A percentile compares a stretch with the other conserved stretches of the same genome.
Conservation (phyloP, 257 asterid genomes). For the Gentiana dahurica region DNA sequence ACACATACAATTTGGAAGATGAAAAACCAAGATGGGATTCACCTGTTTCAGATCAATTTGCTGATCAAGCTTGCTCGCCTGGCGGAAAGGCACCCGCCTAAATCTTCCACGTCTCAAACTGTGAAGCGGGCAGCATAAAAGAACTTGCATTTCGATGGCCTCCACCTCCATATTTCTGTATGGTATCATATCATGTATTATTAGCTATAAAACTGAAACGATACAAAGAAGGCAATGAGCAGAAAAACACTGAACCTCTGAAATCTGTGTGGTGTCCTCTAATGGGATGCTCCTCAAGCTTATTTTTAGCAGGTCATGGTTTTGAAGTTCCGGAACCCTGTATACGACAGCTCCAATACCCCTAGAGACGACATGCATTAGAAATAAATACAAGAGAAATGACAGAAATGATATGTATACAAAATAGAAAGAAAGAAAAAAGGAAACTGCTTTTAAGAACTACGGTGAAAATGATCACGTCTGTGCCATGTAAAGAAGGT, state of each 20-base stretch:
- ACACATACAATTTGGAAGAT: no score
- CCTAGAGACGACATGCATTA: slow-evolving; percentile 23
- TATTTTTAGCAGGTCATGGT: slow-evolving; percentile 48
- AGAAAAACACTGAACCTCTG: slow-evolving; percentile 34
- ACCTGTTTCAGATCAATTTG: no score
- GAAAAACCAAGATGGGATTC: no score
- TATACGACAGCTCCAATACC: slow-evolving; percentile 88
- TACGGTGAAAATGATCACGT: slow-evolving; percentile 1
- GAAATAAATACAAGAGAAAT: neutral
- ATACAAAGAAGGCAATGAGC: neutral
- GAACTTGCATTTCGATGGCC: slow-evolving; percentile 87
- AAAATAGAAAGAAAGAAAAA: neutral
- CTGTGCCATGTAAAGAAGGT: no score
- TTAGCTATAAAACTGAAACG: slow-evolving; percentile 1
- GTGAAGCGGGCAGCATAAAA: slow-evolving; percentile 39
- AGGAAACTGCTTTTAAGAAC: no score
- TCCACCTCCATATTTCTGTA: slow-evolving; percentile 74
- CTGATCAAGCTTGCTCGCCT: neutral
- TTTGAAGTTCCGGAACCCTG: slow-evolving; percentile 66
- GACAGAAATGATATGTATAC: neutral
- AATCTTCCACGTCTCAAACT: slow-evolving; percentile 58
- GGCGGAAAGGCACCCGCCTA: no score
- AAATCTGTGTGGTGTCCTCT: slow-evolving; percentile 79
- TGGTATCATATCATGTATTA: slow-evolving; percentile 8
- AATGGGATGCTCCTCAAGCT: slow-evolving; percentile 63